These are phyloP conservation scores for Boletus sp. DNA, from an alignment of 768 basidiomycete species.

Conservation along the genomic window DNA sequence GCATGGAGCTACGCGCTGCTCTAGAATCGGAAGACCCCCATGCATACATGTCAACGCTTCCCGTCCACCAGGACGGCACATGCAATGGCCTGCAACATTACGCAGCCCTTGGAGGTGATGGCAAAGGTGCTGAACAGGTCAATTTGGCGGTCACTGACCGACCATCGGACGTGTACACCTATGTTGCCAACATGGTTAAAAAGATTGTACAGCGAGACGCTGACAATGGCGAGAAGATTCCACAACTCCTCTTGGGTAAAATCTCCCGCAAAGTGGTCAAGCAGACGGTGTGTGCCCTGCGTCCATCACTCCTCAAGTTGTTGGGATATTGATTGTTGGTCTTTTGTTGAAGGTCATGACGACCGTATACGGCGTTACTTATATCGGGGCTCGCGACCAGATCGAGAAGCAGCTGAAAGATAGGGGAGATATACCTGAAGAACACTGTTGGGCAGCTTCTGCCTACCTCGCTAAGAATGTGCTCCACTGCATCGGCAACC, in stretches of 20 bases:
- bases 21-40: slow-evolving; percentile 64
- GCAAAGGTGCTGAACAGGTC: slow-evolving; percentile 84
- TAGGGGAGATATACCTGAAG: slow-evolving; percentile 63
- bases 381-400: slow-evolving; percentile 90
- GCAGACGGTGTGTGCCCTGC: slow-evolving; percentile 67
- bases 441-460: slow-evolving; percentile 71
- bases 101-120: slow-evolving; percentile 93
- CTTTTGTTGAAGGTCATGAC: slow-evolving; percentile 77
- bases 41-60: slow-evolving; percentile 63
- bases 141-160: slow-evolving; percentile 81
- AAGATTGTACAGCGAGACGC: slow-evolving; percentile 55
- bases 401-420: slow-evolving; percentile 87
- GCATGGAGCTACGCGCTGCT: slow-evolving; percentile 83
- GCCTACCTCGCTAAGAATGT: slow-evolving; percentile 80
- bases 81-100: slow-evolving; percentile 99
- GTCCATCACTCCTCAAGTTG: not conserved
- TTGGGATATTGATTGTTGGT: not conserved
- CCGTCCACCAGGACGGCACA: slow-evolving; percentile 96
- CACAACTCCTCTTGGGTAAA: slow-evolving; percentile 66
- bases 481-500: slow-evolving; percentile 80
- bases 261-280: slow-evolving; percentile 94
- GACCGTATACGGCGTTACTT: slow-evolving; percentile 97
- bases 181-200: slow-evolving; percentile 86
- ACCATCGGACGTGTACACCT: slow-evolving; percentile 94
- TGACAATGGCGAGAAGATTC: slow-evolving; percentile 47